Base-by-base conservation (phyloP, 2,329 filamentous ascomycete species). In the Alternaria consortialis region DNA sequence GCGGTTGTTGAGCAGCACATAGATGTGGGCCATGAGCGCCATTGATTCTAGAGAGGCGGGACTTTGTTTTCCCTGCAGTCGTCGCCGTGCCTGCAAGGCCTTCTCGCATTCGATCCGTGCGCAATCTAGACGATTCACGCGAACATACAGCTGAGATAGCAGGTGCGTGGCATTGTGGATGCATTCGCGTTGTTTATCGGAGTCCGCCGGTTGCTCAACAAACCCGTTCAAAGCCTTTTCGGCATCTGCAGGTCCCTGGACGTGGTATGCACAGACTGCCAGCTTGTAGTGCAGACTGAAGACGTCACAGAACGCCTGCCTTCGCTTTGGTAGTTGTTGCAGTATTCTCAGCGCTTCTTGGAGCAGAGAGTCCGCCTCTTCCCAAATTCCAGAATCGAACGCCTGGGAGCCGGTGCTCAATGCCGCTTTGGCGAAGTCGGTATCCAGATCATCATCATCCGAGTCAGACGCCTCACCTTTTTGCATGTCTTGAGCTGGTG, bases 1-100 rank as follows among this genome's bases (percentile, higher is more conserved):
- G 11, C 60, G 64, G 13, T 72, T 69, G 40, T 65, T 52, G 29
- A 69, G 56, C 59, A 68, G 43, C 29, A 69, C 57, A 25, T 68
- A 69, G 40, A 75, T 71, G 37, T 70, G 67, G 27, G 71, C 69
- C 70, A 74, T 73, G 43, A 75, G 66, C 12, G 71, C 70, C 48
- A 68, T 63, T 15, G 73, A 74, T 52, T 74, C 72, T 34, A 72
- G 62, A 27, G 71, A 64, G 9, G 63, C 63, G 9, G 63, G 57
- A 48, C 64, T 66, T n/a, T 59, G 63, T 58, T 75, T 75, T 20
- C 71, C 73, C 15, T 72, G 50, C 20, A 74, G 48, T 13, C 65
- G 63, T 37, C 70, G 58, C 42, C 73, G 66, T n/a, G 56, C 67
- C 40, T 72, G 67, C 17, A 75, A 60, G 25, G 71, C 63, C 52